Conservation (phyloP, 768 basidiomycete species). For the Suillus discolor region DNA sequence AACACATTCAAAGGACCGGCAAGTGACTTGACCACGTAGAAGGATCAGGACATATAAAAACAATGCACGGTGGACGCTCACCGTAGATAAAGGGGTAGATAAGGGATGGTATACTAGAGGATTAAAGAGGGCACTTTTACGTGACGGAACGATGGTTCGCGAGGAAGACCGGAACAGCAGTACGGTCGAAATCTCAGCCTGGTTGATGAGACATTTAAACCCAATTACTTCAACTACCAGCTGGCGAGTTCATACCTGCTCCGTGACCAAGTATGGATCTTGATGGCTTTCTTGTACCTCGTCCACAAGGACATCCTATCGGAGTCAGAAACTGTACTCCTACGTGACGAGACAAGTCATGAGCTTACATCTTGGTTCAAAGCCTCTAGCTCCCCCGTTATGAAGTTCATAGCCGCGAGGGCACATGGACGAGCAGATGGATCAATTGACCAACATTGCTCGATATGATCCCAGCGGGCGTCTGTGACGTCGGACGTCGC, state of each 20-base stretch:
- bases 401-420: background rate
- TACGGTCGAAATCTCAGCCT: background rate
- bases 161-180: background rate
- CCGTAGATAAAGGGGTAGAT: no score
- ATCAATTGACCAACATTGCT: constrained; percentile 1
- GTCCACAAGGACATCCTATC: background rate
- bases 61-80: no score
- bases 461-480: background rate
- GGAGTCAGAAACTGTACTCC: background rate
- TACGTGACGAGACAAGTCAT: background rate
- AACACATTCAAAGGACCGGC: background rate
- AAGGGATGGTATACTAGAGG: background rate
- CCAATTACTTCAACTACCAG: background rate
- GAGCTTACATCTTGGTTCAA: background rate
- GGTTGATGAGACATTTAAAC: background rate
- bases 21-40: background rate
- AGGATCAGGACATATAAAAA: background rate
- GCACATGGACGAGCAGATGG: background rate
- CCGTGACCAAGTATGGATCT: background rate
- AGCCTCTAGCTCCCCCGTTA: background rate
- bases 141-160: background rate
- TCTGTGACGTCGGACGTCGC: background rate
- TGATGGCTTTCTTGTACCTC: background rate
- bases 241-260: background rate
- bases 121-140: accelerated